These are phyloP conservation scores for Ambrosiella xylebori DNA, from an alignment of 2,329 filamentous ascomycete genomes.

Conservation along the genomic window DNA sequence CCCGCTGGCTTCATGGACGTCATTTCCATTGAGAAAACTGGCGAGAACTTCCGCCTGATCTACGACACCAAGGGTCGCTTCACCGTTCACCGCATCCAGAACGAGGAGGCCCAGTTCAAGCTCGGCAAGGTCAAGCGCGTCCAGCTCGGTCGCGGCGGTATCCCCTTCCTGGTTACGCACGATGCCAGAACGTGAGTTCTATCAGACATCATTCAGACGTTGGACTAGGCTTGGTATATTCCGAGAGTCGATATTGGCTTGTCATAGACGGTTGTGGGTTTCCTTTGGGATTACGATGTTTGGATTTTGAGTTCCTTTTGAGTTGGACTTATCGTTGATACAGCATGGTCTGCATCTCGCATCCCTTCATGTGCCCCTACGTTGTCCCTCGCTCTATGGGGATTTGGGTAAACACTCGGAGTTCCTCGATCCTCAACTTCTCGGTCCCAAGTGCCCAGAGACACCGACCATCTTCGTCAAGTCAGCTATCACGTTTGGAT, in stretches of 20 bases:
- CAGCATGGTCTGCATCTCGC: not conserved
- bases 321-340: constrained; percentile 3
- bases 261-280: not conserved
- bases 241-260: constrained; percentile 17
- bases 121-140: constrained; percentile 99
- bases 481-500: not conserved
- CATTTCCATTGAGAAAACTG: constrained; percentile 98
- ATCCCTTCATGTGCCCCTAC: not conserved
- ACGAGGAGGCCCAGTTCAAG: constrained; percentile 99
- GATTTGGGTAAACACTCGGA: constrained; percentile 19
- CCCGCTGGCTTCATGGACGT: constrained; percentile 99
- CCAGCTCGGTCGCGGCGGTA: constrained; percentile 96
- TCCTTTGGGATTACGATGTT: not conserved
- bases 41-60: constrained; percentile 99
- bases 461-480: not conserved
- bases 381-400: not conserved
- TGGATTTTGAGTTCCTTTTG: not conserved
- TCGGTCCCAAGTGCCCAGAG: not conserved
- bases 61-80: constrained; percentile 99
- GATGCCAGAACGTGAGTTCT: constrained; percentile 99
- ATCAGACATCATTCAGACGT: constrained; percentile 98
- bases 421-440: constrained; percentile 20
- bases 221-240: constrained; percentile 96
- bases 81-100: constrained; percentile 98
- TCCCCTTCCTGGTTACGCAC: constrained; percentile 99